A percentile compares a stretch with the other conserved stretches of the same genome.
Conservation (phyloP, 139 green algal genomes). For the Picochlorum sp. region DNA sequence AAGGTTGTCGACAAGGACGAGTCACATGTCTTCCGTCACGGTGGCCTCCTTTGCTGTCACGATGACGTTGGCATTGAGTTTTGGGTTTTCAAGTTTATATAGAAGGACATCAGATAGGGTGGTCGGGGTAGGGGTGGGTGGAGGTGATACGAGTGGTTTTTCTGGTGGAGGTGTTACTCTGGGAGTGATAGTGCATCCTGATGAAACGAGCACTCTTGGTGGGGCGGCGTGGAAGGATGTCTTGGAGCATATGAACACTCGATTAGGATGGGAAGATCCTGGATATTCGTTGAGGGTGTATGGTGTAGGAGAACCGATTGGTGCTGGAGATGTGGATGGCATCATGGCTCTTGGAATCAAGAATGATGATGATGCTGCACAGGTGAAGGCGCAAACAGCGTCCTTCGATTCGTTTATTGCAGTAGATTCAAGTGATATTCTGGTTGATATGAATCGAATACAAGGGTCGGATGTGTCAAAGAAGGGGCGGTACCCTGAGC, state of each 20-base stretch:
- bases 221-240: background rate
- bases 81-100: no score
- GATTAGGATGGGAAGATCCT: background rate
- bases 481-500: background rate
- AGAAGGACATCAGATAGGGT: no score
- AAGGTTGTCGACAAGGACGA: no score
- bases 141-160: no score
- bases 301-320: background rate
- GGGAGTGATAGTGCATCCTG: no score
- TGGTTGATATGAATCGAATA: slow-evolving; percentile 1
- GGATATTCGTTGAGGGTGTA: background rate
- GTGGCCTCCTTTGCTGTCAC: no score
- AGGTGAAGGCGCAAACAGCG: background rate
- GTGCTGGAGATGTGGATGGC: background rate
- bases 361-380: background rate
- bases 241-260: background rate
- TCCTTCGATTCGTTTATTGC: background rate
- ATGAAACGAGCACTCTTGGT: background rate
- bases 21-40: no score
- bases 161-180: no score
- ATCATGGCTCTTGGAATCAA: slow-evolving; percentile 8
- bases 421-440: slow-evolving; percentile 3
- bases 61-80: no score
- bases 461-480: background rate
- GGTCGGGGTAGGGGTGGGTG: no score